phyloP scores from a whole-genome alignment of 306 rosid species.

The Gleditsia sinensis region DNA sequence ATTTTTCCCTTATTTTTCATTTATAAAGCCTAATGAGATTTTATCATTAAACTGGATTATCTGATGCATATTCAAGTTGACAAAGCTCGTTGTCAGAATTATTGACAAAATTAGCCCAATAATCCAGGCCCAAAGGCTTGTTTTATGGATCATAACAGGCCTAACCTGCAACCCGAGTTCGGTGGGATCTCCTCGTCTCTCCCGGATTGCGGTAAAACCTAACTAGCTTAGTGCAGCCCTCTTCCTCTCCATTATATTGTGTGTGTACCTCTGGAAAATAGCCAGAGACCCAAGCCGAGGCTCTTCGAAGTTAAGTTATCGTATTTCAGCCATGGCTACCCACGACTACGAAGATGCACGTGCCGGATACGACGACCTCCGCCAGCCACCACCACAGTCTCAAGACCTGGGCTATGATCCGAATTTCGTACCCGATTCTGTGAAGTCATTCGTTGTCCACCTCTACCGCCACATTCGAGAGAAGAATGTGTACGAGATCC shows the following conservation, averaged over 20 bases:
- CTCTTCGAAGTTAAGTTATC: neutral
- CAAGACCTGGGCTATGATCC: conserved; percentile 85
- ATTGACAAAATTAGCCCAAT: neutral
- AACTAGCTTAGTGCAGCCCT: conserved; percentile 12
- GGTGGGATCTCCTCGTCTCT: neutral
- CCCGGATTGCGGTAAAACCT: neutral
- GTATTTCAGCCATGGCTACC: conserved; percentile 53
- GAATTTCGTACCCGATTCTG: conserved; percentile 87
- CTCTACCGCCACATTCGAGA: conserved; percentile 94
- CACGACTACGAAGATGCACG: conserved; percentile 62
- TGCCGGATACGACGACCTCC: conserved; percentile 50
- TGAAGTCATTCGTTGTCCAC: conserved; percentile 84
- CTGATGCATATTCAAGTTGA: neutral
- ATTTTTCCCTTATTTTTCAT: too few species aligned
- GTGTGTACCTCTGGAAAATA: neutral
- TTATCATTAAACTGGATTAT: too few species aligned
- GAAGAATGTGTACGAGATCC: conserved; percentile 96
- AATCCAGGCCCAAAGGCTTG: neutral
- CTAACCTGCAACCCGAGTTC: neutral
- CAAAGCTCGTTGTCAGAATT: neutral
- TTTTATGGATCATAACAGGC: neutral
- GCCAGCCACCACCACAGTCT: conserved; percentile 40
- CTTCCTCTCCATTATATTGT: neutral
- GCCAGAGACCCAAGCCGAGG: neutral
- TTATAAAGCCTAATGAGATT: too few species aligned